Percentiles rank a stretch among this genome's conserved stretches.
These are phyloP conservation scores for Babesia microti DNA, from an alignment of 169 alveolate genomes.

Conservation along the genomic window DNA sequence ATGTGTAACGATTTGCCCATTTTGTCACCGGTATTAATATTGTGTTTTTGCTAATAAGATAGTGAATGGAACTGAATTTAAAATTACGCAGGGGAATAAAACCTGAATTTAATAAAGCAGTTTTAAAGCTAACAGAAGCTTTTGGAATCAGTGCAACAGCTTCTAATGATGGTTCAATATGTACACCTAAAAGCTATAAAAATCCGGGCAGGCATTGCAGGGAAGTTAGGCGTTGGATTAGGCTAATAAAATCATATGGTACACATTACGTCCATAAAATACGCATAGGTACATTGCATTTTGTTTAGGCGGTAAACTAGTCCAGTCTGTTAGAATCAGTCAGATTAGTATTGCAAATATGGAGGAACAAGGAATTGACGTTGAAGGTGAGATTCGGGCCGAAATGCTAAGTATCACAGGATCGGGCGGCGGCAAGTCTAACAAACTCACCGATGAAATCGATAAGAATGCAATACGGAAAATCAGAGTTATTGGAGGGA, in stretches of 20 bases:
- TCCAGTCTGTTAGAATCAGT: slow-evolving; percentile 21
- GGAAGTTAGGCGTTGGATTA: slow-evolving; percentile 29
- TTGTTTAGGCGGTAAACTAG: slow-evolving; percentile 33
- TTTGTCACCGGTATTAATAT: no score
- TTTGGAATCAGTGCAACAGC: no score
- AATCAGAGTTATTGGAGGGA: slow-evolving; percentile 38
- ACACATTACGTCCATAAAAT: slow-evolving; percentile 40
- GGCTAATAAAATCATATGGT: slow-evolving; percentile 34
- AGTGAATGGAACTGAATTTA: no score
- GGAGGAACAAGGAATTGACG: slow-evolving; percentile 16
- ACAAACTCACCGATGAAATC: not conserved
- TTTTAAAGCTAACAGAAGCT: no score
- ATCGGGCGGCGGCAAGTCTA: not conserved
- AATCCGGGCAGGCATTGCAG: no score
- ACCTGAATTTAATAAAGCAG: no score
- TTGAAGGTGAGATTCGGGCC: slow-evolving; percentile 19
- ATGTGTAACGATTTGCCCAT: no score
- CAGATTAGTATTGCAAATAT: slow-evolving; percentile 6
- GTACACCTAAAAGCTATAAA: no score
- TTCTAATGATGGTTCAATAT: no score
- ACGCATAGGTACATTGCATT: slow-evolving; percentile 10
- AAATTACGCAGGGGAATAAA: no score
- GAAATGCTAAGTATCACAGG: slow-evolving; percentile 13
- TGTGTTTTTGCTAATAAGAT: no score
- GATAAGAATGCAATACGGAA: slow-evolving; percentile 23